These are phyloP conservation scores for Massariosphaeria phaeospora DNA, from an alignment of 495 filamentous ascomycete genomes.

Conservation along the genomic window DNA sequence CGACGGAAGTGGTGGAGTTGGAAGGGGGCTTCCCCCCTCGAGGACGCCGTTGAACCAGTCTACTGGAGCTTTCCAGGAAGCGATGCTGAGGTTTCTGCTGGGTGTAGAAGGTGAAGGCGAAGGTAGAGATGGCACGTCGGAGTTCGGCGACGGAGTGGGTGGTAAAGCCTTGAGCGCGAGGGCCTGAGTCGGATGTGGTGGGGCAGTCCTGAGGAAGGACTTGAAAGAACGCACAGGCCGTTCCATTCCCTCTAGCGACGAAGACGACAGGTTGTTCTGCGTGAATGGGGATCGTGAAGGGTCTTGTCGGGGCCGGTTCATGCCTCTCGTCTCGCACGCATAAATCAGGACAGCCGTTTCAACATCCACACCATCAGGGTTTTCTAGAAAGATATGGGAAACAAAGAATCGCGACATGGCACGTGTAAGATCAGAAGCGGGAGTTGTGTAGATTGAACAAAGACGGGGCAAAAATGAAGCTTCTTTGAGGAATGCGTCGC, in stretches of 20 bases:
- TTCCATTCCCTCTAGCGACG: constrained; percentile 33
- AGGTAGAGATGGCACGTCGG: not conserved
- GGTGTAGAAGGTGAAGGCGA: not conserved
- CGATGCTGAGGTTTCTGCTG: not conserved
- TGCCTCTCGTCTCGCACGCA: constrained; percentile 9
- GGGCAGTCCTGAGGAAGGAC: constrained; percentile 27
- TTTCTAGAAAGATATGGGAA: constrained; percentile 18
- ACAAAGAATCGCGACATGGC: constrained; percentile 13
- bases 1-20: not conserved
- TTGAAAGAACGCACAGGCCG: constrained; percentile 31
- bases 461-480: not conserved
- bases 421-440: constrained; percentile 11
- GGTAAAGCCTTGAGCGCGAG: constrained; percentile 24
- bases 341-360: not conserved
- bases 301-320: constrained; percentile 11
- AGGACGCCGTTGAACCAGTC: constrained; percentile 15
- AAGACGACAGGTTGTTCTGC: constrained; percentile 19
- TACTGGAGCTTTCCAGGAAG: constrained; percentile 23
- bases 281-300: constrained; percentile 17
- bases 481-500: constrained; percentile 2
- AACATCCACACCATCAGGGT: constrained; percentile 5
- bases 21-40: not conserved
- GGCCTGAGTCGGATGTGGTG: constrained; percentile 15
- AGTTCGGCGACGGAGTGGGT: constrained; percentile 12
- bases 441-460: constrained; percentile 3